These are phyloP conservation scores for Phytophthora sp. DNA, from an alignment of 352 stramenopile genomes.

Conservation along the genomic window DNA sequence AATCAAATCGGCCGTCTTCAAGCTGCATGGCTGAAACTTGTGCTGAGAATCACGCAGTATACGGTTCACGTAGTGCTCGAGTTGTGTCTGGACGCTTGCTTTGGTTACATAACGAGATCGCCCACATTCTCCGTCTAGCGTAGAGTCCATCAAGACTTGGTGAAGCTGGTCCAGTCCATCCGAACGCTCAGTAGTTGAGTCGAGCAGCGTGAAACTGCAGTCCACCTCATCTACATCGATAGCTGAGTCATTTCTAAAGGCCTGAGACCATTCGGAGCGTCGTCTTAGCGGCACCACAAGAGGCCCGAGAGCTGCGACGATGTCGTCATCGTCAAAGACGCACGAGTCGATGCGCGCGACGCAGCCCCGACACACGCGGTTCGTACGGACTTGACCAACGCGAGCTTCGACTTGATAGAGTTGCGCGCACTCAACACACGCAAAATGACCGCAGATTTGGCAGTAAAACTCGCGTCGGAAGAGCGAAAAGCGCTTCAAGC, in stretches of 20 bases:
- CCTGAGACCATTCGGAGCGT: constrained; percentile 27
- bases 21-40: constrained; percentile 28
- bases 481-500: constrained; percentile 43
- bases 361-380: constrained; percentile 52
- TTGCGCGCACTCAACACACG: constrained; percentile 50
- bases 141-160: constrained; percentile 27
- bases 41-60: constrained; percentile 38
- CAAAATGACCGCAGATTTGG: constrained; percentile 53
- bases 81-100: constrained; percentile 27
- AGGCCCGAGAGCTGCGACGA: constrained; percentile 46
- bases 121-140: constrained; percentile 2
- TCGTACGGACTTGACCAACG: constrained; percentile 48
- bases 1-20: constrained; percentile 28
- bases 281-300: constrained; percentile 41
- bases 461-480: constrained; percentile 54
- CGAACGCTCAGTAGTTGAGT: constrained; percentile 30
- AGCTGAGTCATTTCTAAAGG: constrained; percentile 1
- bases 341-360: constrained; percentile 54
- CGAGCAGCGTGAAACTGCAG: no score
- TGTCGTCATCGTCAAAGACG: constrained; percentile 53
- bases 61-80: constrained; percentile 43
- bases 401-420: constrained; percentile 54
- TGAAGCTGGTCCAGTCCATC: constrained; percentile 37
- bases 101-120: not conserved
- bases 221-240: not conserved